Base-by-base conservation (phyloP, 192 early-diverging fungal genomes). In the Podila horticola region DNA sequence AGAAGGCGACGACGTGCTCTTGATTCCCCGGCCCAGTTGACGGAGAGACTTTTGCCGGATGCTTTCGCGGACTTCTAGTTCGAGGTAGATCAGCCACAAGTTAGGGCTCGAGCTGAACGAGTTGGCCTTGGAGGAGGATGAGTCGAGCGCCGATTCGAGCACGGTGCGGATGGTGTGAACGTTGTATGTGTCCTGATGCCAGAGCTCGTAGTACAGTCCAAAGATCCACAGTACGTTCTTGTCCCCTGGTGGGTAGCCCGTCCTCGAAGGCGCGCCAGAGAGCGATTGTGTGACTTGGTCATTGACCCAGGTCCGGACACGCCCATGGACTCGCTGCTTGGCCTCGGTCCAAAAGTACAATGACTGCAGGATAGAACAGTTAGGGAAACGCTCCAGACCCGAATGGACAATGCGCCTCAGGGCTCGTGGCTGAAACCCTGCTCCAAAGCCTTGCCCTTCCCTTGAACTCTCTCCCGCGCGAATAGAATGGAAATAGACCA, bases 131-230 rank as follows among this genome's bases (percentile, higher is more conserved):
- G 71, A 64, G 4, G 77, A 73, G 4, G 77, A 73, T 8, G n/a
- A n/a, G n/a, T 73, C 77, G 30, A 81, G 62, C 22, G 67, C 71
- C 3, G 66, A 65, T n/a, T 81, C 77, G 19, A 81, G 62, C 8
- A 81, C 17, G 20, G 77, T 65, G 38, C 9, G 61, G 60, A 65
- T 66, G 61, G 33, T 73, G 73, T 61, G 59, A 2, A 33, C 59
- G 11, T 61, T 61, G 30, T 31, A 61, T 4, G 77, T 71, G 26
- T 81, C 77, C 55, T 73, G 77, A 49, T 69, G 66, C 77, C 77
- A 81, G 19, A 81, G 67, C 62, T 81, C 77, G 58, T 81, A 81
- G 64, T 69, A 81, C 62, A 81, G 10, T 19, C 77, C 77, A 69
- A 81, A 66, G 0, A 73, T 66, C 77, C 77, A 81, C 24, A 81